Evolutionary conservation across 2,329 filamentous ascomycete species (phyloP).

Genomic region (Fusarium sp.): DNA sequence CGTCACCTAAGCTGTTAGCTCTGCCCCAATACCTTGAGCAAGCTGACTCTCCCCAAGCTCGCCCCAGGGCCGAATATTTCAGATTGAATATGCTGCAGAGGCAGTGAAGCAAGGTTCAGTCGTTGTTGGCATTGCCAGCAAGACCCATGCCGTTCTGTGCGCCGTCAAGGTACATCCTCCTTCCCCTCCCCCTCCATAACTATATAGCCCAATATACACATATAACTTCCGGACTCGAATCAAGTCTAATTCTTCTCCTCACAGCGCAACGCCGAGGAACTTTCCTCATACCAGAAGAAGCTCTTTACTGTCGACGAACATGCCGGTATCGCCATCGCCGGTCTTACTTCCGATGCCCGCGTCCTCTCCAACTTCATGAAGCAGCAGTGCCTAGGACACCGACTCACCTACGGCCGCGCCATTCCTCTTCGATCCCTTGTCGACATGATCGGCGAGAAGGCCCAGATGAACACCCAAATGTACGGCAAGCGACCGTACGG

Average conservation of each 20-base stretch:
- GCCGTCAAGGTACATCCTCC: conserved; percentile 82
- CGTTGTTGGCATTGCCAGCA: conserved; percentile 95
- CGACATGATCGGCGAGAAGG: conserved; percentile 92
- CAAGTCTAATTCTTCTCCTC: conserved; percentile 15
- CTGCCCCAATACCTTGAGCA: conserved; percentile 30
- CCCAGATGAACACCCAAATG: conserved; percentile 97
- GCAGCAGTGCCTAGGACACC: conserved; percentile 95
- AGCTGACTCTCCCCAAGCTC: conserved; percentile 70
- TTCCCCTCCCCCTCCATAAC: conserved; percentile 14
- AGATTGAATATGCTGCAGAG: conserved; percentile 98
- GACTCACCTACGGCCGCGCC: conserved; percentile 93
- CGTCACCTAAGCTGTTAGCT: conserved; percentile 53
- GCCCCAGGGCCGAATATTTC: conserved; percentile 98
- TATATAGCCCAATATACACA: conserved; percentile 12
- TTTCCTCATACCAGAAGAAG: conserved; percentile 99
- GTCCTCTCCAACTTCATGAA: conserved; percentile 99
- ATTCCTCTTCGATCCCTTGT: conserved; percentile 92
- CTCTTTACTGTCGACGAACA: conserved; percentile 97
- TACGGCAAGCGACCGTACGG: conserved; percentile 97
- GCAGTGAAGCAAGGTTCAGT: conserved; percentile 99
- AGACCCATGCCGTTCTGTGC: conserved; percentile 95
- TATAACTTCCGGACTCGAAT: conserved; percentile 6
- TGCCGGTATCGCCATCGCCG: conserved; percentile 93
- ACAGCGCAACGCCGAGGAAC: conserved; percentile 97
- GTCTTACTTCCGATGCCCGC: conserved; percentile 95